A percentile compares a stretch with the other conserved stretches of the same genome.
Evolutionary conservation across 1,284 basidiomycete genomes (phyloP).

Genomic region (Athelia sp.): DNA sequence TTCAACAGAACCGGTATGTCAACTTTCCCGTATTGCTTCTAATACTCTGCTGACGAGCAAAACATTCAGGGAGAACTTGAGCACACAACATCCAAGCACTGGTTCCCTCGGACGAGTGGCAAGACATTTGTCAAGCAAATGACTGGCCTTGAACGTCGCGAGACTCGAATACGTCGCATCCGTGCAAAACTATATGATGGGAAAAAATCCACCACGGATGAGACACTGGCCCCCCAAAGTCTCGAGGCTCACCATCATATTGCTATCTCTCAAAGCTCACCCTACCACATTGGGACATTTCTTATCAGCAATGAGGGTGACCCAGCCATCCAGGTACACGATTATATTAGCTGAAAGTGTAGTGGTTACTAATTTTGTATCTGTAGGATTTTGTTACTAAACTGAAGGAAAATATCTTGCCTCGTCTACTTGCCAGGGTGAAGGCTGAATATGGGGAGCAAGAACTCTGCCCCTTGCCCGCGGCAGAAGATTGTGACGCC

Average conservation of each 20-base stretch:
- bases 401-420: constrained; percentile 6
- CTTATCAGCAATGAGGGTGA: constrained; percentile 5
- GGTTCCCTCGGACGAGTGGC: constrained; percentile 24
- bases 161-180: constrained; percentile 2
- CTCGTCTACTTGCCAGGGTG: constrained; percentile 12
- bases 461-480: constrained; percentile 10
- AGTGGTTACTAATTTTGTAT: not conserved
- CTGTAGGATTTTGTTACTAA: constrained; percentile 7
- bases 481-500: constrained; percentile 1
- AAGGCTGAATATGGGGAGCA: constrained; percentile 9
- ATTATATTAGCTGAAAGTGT: not conserved
- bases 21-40: not conserved
- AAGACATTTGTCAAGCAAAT: constrained; percentile 18
- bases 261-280: constrained; percentile 1
- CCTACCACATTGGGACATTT: not conserved
- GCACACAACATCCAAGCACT: constrained; percentile 22
- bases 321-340: constrained; percentile 4
- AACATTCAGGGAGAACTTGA: constrained; percentile 25
- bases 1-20: constrained; percentile 22
- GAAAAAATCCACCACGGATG: not conserved
- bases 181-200: not conserved
- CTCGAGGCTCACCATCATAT: constrained; percentile 13
- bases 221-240: constrained; percentile 10
- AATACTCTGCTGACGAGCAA: not conserved
- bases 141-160: constrained; percentile 9